Conservation (phyloP, 495 filamentous ascomycete genomes). For the Hypoxylon crocopeplum region DNA sequence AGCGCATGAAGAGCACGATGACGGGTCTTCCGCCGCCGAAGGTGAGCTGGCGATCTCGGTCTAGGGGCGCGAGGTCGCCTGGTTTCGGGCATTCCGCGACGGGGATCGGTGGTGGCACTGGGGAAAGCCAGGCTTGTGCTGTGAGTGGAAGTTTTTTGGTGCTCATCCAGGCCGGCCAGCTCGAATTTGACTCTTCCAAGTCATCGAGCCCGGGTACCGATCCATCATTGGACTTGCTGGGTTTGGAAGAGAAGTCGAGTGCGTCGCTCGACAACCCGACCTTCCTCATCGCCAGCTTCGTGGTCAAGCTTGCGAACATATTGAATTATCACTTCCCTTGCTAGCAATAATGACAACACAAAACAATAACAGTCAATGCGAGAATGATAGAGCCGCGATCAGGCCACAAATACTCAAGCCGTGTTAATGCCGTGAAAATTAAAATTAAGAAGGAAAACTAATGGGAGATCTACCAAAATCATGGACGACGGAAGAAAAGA, state of each 20-base stretch:
- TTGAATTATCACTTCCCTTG: constrained; percentile 12
- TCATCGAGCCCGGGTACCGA: constrained; percentile 30
- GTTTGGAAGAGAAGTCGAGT: constrained; percentile 44
- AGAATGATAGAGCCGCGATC: not conserved
- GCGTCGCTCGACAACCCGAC: constrained; percentile 50
- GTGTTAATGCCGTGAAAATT: constrained; percentile 1
- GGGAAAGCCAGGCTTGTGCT: constrained; percentile 55
- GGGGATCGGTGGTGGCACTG: constrained; percentile 52
- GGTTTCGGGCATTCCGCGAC: constrained; percentile 49
- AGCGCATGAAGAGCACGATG: constrained; percentile 60
- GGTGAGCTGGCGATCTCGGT: constrained; percentile 51
- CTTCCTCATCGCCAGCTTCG: constrained; percentile 56
- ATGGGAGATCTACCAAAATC: constrained; percentile 6
- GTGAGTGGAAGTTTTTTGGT: constrained; percentile 53
- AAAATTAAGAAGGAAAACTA: constrained; percentile 11
- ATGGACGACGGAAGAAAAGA: constrained; percentile 8
- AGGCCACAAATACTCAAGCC: not conserved
- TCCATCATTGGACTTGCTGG: constrained; percentile 36
- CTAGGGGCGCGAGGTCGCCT: constrained; percentile 56
- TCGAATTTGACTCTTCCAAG: constrained; percentile 38
- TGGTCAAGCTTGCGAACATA: constrained; percentile 57
- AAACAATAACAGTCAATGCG: not conserved
- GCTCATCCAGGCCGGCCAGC: constrained; percentile 48
- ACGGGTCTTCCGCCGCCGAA: constrained; percentile 46
- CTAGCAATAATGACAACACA: not conserved